Evolutionary conservation across 2,329 filamentous ascomycete species (phyloP), one percentile per base, ranked within the genome.

Genomic region (Aspergillus bombycis): DNA sequence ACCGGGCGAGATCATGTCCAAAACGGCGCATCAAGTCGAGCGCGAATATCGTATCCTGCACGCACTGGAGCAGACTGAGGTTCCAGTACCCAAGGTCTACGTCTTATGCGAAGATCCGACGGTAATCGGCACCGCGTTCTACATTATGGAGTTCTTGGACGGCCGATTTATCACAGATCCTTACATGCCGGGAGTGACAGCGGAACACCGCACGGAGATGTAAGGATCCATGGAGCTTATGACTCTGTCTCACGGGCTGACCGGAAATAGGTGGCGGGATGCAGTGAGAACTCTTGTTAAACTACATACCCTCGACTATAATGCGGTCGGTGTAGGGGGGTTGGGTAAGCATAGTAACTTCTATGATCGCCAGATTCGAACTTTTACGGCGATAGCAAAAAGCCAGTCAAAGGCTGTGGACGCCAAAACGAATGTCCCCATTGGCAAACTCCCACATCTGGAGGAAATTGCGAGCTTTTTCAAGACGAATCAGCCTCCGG

Each of bases 61-160:
- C 3, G 53, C 53, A 3, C 53, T 56, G 1, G 16, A 36, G n/a
- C 26, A 41, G 3, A 56, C 32, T n/a, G 53, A 56, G 8, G 36
- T 56, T 9, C 53, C 53, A 16, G 53, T 56, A 12, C 53, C 53
- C 7, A 56, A 56, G 14, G 53, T 23, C 12, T 56, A n/a, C 7
- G 4, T 14, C 23, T 36, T 56, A 32, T 56, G 32, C 30, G 53
- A 56, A 23, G 53, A 38, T 10, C 5, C 28, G 12, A 38, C 53
- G 2, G 53, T 56, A 3, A 41, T 56, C 53, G 53, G 53, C 7
- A 56, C 53, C 8, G 36, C 61, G 1, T 62, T 62, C 38, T 62
- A 62, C n/a, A 36, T 62, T n/a, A 62, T 58, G 61, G 16, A 59
- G 16, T 62, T 62, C 3, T 26, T 62, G 4, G 50, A 58, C 12